Percentiles rank a stretch among this genome's conserved stretches.
Conservation (phyloP, 1,284 basidiomycete genomes). For the Ceraceosorus bombacis region DNA sequence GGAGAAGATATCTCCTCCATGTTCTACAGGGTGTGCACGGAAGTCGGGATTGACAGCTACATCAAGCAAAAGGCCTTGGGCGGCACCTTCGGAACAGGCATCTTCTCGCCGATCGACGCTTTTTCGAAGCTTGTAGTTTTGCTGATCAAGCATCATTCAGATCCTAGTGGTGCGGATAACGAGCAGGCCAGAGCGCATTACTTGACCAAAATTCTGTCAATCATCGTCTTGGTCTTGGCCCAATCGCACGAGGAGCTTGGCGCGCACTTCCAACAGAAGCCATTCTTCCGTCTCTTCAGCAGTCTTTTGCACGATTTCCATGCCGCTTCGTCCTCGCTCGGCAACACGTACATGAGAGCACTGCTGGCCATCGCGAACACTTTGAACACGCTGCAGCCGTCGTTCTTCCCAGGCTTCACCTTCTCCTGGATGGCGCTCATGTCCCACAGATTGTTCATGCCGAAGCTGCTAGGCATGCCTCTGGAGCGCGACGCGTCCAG, state of each 20-base stretch:
- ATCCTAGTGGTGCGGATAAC: constrained; percentile 73
- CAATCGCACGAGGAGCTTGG: constrained; percentile 92
- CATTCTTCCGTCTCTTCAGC: constrained; percentile 97
- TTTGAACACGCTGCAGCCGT: constrained; percentile 89
- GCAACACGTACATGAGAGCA: constrained; percentile 75
- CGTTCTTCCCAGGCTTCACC: constrained; percentile 93
- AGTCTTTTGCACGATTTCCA: constrained; percentile 88
- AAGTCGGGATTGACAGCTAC: constrained; percentile 86
- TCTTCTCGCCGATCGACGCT: constrained; percentile 87
- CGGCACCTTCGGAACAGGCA: constrained; percentile 62
- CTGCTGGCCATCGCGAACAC: constrained; percentile 83
- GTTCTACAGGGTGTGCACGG: constrained; percentile 96
- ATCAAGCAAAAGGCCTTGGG: constrained; percentile 73
- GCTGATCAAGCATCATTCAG: constrained; percentile 98
- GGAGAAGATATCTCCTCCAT: constrained; percentile 93
- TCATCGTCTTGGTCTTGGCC: constrained; percentile 89
- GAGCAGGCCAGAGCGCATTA: constrained; percentile 93
- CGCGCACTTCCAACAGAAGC: constrained; percentile 85
- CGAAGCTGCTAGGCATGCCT: constrained; percentile 68
- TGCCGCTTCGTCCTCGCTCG: constrained; percentile 71
- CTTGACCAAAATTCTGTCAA: constrained; percentile 92
- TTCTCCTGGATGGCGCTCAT: constrained; percentile 97
- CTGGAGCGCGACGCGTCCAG: not conserved
- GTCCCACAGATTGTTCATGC: constrained; percentile 95
- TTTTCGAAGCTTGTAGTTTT: constrained; percentile 90